A percentile compares a stretch with the other conserved stretches of the same genome.
Conservation (phyloP, 2,329 filamentous ascomycete species). For the Daldinia eschscholtzii region DNA sequence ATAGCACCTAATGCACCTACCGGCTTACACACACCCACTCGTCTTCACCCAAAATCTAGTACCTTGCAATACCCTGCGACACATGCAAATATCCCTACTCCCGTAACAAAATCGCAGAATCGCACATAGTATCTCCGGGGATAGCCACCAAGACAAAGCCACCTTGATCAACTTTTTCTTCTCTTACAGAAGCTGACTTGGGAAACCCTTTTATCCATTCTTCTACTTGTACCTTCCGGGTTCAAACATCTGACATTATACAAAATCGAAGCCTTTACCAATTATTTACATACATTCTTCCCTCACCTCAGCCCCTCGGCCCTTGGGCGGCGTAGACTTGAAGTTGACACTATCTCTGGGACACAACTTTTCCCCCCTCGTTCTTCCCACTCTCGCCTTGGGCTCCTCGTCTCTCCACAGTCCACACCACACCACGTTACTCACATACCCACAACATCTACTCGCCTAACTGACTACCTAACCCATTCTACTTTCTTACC, state of each 20-base stretch:
- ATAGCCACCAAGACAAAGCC: constrained; percentile 7
- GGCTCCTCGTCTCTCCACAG: constrained; percentile 14
- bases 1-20: not conserved
- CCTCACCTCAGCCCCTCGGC: not conserved
- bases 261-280: constrained; percentile 10
- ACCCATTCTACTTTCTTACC: constrained; percentile 4
- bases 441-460: constrained; percentile 14
- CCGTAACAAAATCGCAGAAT: constrained; percentile 11
- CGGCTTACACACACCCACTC: not conserved
- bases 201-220: constrained; percentile 6
- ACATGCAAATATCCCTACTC: constrained; percentile 15
- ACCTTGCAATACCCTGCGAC: constrained; percentile 5
- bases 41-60: constrained; percentile 8
- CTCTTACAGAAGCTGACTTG: not conserved
- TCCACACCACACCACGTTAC: constrained; percentile 16
- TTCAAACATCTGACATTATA: constrained; percentile 24
- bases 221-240: constrained; percentile 2
- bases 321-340: constrained; percentile 19
- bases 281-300: not conserved
- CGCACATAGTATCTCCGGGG: not conserved
- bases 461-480: constrained; percentile 1
- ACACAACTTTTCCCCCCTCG: constrained; percentile 18
- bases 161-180: not conserved
- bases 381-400: constrained; percentile 27
- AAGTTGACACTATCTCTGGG: constrained; percentile 14